These are phyloP conservation scores for Plasmodium knowlesi DNA, from an alignment of 169 alveolate species.

Conservation along the genomic window DNA sequence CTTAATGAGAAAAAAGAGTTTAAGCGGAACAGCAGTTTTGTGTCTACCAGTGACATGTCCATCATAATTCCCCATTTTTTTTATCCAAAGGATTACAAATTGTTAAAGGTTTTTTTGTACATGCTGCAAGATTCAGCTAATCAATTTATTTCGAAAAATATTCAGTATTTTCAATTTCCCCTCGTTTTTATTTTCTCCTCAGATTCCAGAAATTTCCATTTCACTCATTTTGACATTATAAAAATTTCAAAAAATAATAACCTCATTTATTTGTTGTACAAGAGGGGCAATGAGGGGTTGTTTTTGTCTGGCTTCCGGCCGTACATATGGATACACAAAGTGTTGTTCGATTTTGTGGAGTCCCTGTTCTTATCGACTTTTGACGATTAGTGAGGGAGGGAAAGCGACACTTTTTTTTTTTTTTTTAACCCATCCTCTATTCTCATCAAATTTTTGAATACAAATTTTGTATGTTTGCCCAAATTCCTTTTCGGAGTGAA, in stretches of 20 bases:
- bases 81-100: slow-evolving; percentile 51
- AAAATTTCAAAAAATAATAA: slow-evolving; percentile 72
- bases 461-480: neutral
- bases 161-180: slow-evolving; percentile 41
- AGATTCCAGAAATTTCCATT: slow-evolving; percentile 70
- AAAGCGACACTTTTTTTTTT: neutral
- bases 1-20: slow-evolving; percentile 23
- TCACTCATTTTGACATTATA: slow-evolving; percentile 59
- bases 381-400: slow-evolving; percentile 1
- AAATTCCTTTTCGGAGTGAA: neutral
- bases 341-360: slow-evolving; percentile 45
- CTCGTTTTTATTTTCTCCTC: slow-evolving; percentile 48
- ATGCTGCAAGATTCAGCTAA: slow-evolving; percentile 44
- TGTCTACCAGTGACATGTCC: neutral
- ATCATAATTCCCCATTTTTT: slow-evolving; percentile 49
- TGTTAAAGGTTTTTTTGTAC: slow-evolving; percentile 44
- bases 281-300: slow-evolving; percentile 72
- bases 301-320: slow-evolving; percentile 65
- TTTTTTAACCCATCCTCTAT: neutral
- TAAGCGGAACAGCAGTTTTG: slow-evolving; percentile 8
- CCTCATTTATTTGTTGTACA: slow-evolving; percentile 66
- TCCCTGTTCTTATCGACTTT: slow-evolving; percentile 46
- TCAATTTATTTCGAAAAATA: slow-evolving; percentile 57
- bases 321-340: slow-evolving; percentile 63
- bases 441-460: neutral